These are phyloP conservation scores for Yamadazyma spencermartinsiae DNA, from an alignment of 1,139 yeast genomes.

Conservation along the genomic window DNA sequence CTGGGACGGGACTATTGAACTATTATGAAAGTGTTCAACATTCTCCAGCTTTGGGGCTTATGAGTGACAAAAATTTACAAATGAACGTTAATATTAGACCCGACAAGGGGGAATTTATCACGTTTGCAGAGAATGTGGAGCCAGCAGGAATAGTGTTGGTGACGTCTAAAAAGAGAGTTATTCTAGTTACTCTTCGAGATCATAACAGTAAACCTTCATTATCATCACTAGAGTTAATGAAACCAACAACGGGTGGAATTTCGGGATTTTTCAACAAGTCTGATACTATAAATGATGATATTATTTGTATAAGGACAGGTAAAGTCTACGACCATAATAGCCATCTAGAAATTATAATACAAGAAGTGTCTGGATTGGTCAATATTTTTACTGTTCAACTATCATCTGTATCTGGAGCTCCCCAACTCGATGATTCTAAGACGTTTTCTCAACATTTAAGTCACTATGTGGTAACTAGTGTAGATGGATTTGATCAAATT, in stretches of 20 bases:
- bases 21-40: conserved; percentile 70
- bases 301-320: conserved; percentile 63
- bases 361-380: conserved; percentile 47
- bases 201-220: conserved; percentile 62
- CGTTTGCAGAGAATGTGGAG: conserved; percentile 61
- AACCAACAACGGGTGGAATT: conserved; percentile 27
- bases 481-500: conserved; percentile 44
- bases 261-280: conserved; percentile 20
- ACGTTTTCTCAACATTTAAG: conserved; percentile 32
- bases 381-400: conserved; percentile 33
- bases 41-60: conserved; percentile 66
- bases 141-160: conserved; percentile 75
- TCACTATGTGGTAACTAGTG: conserved; percentile 31
- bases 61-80: conserved; percentile 43
- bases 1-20: conserved; percentile 54
- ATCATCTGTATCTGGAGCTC: conserved; percentile 30
- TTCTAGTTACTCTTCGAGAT: conserved; percentile 66
- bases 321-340: conserved; percentile 52
- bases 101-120: conserved; percentile 54
- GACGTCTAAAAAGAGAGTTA: conserved; percentile 69
- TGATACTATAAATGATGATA: conserved; percentile 36
- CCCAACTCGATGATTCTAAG: conserved; percentile 27
- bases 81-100: conserved; percentile 36
- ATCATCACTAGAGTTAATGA: conserved; percentile 34
- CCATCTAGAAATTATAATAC: conserved; percentile 42